phyloP scores from a whole-genome alignment of 306 rosid genomes.

The Trifolium subterraneum region DNA sequence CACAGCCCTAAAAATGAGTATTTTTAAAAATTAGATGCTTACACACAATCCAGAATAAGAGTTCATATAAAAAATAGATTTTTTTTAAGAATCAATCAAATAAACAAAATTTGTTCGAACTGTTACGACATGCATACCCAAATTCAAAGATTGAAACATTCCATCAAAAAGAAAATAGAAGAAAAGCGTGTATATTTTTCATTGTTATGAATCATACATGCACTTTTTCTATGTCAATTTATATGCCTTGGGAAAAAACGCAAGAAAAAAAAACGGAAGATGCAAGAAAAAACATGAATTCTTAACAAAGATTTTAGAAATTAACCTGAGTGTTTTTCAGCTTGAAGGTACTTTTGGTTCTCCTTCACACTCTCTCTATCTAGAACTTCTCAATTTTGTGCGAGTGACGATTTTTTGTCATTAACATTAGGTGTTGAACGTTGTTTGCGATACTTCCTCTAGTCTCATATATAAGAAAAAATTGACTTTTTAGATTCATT shows the following conservation, averaged over 20 bases:
- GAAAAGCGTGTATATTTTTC: constrained; percentile 21
- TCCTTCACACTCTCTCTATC: not conserved
- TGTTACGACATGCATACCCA: constrained; percentile 23
- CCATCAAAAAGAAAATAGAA: not conserved
- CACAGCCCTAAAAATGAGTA: constrained; percentile 11
- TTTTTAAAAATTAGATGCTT: constrained; percentile 39
- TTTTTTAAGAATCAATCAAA: constrained; percentile 5
- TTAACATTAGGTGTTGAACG: constrained; percentile 4
- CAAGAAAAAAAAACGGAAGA: not conserved
- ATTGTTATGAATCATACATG: constrained; percentile 23
- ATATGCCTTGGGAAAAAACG: not conserved
- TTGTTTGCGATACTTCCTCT: too few relatives aligned
- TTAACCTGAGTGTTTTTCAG: not conserved
- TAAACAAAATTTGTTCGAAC: too few relatives aligned
- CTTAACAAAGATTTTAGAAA: constrained; percentile 26
- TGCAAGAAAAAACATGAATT: constrained; percentile 32
- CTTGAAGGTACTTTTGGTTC: not conserved
- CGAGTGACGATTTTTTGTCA: constrained; percentile 19
- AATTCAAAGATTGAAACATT: constrained; percentile 22
- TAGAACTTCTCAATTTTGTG: constrained; percentile 13
- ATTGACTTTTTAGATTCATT: too few relatives aligned
- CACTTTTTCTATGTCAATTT: not conserved
- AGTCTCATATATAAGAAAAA: too few relatives aligned
- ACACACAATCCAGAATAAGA: constrained; percentile 2
- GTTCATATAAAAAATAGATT: not conserved